These are phyloP conservation scores for Solanum pinnatisectum DNA, from an alignment of 257 asterid genomes.

Conservation along the genomic window DNA sequence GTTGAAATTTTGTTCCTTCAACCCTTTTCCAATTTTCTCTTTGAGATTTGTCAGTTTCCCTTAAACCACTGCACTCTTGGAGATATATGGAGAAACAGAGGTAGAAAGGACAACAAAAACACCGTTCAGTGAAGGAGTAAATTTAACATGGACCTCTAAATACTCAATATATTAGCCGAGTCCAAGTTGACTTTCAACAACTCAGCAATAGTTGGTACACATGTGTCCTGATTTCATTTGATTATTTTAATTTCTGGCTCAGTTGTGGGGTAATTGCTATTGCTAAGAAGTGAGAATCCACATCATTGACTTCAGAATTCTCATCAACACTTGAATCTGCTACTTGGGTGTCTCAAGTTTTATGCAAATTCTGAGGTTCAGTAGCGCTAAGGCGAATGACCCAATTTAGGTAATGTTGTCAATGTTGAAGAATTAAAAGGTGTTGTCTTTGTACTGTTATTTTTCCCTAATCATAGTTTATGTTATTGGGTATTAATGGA, in stretches of 20 bases:
- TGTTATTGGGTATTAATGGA: not conserved
- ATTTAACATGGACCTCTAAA: not conserved
- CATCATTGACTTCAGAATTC: not conserved
- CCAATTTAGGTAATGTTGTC: not conserved
- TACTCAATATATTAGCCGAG: not conserved
- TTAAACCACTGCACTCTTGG: not conserved
- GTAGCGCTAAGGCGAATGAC: not conserved
- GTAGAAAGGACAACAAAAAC: not conserved
- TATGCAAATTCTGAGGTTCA: not conserved
- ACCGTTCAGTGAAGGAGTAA: not conserved
- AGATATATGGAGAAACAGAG: not conserved
- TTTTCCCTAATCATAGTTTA: not conserved
- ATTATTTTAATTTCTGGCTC: not conserved
- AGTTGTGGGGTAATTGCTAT: not conserved
- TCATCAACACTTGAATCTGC: conserved; percentile 4
- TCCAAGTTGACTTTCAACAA: not conserved
- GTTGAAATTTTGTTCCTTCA: not conserved
- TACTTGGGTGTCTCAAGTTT: conserved; percentile 1
- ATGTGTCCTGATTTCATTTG: not conserved
- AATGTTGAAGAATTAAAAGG: not conserved
- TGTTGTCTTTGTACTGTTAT: not conserved
- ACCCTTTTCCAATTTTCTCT: not conserved
- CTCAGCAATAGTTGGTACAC: not conserved
- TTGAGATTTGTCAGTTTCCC: not conserved
- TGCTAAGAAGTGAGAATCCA: not conserved